phyloP scores from a whole-genome alignment of 257 asterid species.

The Misopates orontium region DNA sequence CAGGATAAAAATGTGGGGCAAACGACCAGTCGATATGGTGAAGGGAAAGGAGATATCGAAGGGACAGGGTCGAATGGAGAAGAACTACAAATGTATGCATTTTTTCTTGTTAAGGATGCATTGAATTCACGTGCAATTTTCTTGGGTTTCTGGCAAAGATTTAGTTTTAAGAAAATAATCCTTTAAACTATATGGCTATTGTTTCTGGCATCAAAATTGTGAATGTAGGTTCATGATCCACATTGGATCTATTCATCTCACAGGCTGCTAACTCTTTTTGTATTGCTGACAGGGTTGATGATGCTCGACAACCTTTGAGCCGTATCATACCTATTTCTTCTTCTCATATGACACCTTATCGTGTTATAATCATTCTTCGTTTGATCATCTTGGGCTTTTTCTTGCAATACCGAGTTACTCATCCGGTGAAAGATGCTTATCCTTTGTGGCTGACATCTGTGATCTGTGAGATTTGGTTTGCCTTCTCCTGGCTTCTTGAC shows the following conservation, averaged over 20 bases:
- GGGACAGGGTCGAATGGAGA: slow-evolving; percentile 80
- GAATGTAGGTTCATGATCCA: too few species aligned
- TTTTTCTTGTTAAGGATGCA: neutral
- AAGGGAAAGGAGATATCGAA: slow-evolving; percentile 74
- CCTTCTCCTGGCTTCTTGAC: slow-evolving; percentile 70
- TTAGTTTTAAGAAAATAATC: neutral
- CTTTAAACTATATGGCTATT: neutral
- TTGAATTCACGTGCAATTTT: neutral
- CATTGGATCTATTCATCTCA: too few species aligned
- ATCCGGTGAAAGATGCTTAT: slow-evolving; percentile 69
- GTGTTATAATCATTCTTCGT: slow-evolving; percentile 61
- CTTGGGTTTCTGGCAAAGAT: neutral
- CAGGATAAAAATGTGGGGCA: slow-evolving; percentile 63
- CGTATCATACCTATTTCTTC: slow-evolving; percentile 64
- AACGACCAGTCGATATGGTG: slow-evolving; percentile 47
- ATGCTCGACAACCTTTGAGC: slow-evolving; percentile 74
- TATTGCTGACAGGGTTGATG: slow-evolving; percentile 56
- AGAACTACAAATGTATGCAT: slow-evolving; percentile 51
- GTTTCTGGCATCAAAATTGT: neutral
- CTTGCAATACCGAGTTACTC: slow-evolving; percentile 69
- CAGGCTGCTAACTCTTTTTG: too few species aligned
- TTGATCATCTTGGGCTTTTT: slow-evolving; percentile 64
- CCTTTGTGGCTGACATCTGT: slow-evolving; percentile 74
- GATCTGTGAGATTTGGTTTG: slow-evolving; percentile 79
- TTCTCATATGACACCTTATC: slow-evolving; percentile 60